Evolutionary conservation across 2,329 filamentous ascomycete species (phyloP).

Genomic region (Keithomyces neogunnii): DNA sequence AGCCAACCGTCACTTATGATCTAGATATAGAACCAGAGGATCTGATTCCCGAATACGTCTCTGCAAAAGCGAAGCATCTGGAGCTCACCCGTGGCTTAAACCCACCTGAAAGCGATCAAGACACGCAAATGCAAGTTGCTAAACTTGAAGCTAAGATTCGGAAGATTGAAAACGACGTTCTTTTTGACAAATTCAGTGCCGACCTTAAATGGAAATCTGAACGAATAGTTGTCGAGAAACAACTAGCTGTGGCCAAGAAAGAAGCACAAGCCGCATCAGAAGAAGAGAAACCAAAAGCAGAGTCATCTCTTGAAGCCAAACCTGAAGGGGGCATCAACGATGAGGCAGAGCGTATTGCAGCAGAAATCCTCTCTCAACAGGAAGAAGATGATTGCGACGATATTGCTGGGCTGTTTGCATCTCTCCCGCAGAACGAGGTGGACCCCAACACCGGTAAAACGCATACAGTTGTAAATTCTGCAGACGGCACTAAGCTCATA

Average conservation of each 20-base stretch:
- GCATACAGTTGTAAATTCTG: slow-evolving; percentile 43
- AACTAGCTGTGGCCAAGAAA: slow-evolving; percentile 44
- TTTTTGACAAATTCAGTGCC: slow-evolving; percentile 62
- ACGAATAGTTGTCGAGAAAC: slow-evolving; percentile 52
- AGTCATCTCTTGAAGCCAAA: slow-evolving; percentile 24
- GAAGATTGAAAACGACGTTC: slow-evolving; percentile 67
- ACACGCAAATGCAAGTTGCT: slow-evolving; percentile 40
- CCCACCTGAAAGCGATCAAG: slow-evolving; percentile 11
- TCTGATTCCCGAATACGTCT: slow-evolving; percentile 67
- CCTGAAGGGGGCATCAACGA: slow-evolving; percentile 33
- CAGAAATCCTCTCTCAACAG: slow-evolving; percentile 46
- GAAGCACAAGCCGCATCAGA: slow-evolving; percentile 16
- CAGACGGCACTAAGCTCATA: slow-evolving; percentile 46
- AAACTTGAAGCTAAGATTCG: slow-evolving; percentile 67
- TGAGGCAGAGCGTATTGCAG: slow-evolving; percentile 50
- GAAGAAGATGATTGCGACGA: slow-evolving; percentile 47
- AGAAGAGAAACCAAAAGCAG: slow-evolving; percentile 6
- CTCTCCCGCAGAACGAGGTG: slow-evolving; percentile 51
- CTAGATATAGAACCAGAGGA: slow-evolving; percentile 69
- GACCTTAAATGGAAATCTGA: slow-evolving; percentile 57
- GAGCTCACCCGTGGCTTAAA: slow-evolving; percentile 27
- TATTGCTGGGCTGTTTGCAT: slow-evolving; percentile 44
- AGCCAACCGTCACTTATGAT: slow-evolving; percentile 44
- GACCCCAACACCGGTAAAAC: slow-evolving; percentile 51
- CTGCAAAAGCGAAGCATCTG: slow-evolving; percentile 62